Evolutionary conservation across 1,284 basidiomycete species (phyloP), one percentile per base, ranked within the genome.

Genomic region (Ceratobasidium sp.): DNA sequence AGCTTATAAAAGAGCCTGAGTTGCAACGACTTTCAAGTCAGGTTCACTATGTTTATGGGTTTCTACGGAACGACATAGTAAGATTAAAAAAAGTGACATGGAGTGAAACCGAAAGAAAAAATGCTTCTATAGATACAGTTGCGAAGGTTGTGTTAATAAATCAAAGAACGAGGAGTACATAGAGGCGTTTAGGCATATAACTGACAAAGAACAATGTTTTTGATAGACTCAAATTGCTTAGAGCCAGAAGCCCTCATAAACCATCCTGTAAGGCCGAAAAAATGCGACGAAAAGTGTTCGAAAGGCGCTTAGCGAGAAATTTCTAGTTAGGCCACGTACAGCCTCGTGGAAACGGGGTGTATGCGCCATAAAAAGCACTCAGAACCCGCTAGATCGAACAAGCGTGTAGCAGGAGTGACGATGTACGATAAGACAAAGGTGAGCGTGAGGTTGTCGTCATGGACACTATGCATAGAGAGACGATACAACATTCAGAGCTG

Each of bases 91-190:
- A 23, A 52, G 50, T 52, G 33, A 52, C 50, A 10, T 52, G 20
- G n/a, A n/a, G 10, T 52, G 50, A 52, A 52, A 20, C 50, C 50
- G 50, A 52, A 52, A 52, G 46, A 50, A 52, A 33, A 57, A 33
- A 57, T 7, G 56, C 23, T 57, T 57, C 56, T 57, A 57, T 28
- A 57, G 56, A 57, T 57, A 57, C 56, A 57, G 56, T 57, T 57
- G 28, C 13, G 56, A 57, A 13, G 56, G 52, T 26, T 23, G 4
- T 13, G 26, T 28, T 57, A 33, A 57, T 26, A 57, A 57, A 57
- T 57, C 28, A 57, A 33, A 13, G 56, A 33, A 57, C 20, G 28
- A 57, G 28, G 23, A 12, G 56, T 13, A 57, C 28, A 33, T n/a
- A 13, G 52, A 54, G 6, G 50, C 50, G 23, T 52, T 7, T 52